These are phyloP conservation scores for Thyridium curvatum DNA, from an alignment of 2,329 filamentous ascomycete genomes.

Conservation along the genomic window DNA sequence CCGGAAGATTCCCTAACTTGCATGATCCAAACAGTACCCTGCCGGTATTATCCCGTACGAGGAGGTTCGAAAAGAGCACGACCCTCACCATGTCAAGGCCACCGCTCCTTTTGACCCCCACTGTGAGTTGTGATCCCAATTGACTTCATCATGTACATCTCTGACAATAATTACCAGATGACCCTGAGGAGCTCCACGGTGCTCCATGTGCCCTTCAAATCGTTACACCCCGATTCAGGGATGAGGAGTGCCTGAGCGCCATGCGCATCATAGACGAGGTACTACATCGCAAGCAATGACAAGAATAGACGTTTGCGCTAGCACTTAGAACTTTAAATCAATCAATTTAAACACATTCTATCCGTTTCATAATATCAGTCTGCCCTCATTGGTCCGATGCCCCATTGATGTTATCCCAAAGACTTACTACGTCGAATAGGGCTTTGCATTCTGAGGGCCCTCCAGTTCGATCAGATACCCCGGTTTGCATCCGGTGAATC, in stretches of 20 bases:
- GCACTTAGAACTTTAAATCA: no score
- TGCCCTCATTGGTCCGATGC: no score
- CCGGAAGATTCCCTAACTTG: not conserved
- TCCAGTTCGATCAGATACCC: conserved; percentile 52
- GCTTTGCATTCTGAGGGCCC: conserved; percentile 33
- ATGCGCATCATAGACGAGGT: no score
- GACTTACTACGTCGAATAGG: no score
- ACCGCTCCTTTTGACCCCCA: conserved; percentile 26
- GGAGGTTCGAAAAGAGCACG: conserved; percentile 27
- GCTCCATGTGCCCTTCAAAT: conserved; percentile 20
- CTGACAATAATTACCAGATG: conserved; percentile 4
- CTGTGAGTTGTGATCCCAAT: conserved; percentile 26
- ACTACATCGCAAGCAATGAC: no score
- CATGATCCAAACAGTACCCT: conserved; percentile 4
- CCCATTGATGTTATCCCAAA: no score
- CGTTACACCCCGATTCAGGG: conserved; percentile 32
- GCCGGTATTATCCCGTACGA: conserved; percentile 7
- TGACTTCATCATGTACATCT: not conserved
- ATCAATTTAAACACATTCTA: no score
- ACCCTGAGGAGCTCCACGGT: conserved; percentile 8
- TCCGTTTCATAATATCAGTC: no score
- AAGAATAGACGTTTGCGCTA: no score
- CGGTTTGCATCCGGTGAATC: conserved; percentile 44
- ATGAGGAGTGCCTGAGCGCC: conserved; percentile 22
- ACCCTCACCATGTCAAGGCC: conserved; percentile 27